phyloP scores from a whole-genome alignment of 1,139 yeast genomes.

The Kodamaea ohmeri region DNA sequence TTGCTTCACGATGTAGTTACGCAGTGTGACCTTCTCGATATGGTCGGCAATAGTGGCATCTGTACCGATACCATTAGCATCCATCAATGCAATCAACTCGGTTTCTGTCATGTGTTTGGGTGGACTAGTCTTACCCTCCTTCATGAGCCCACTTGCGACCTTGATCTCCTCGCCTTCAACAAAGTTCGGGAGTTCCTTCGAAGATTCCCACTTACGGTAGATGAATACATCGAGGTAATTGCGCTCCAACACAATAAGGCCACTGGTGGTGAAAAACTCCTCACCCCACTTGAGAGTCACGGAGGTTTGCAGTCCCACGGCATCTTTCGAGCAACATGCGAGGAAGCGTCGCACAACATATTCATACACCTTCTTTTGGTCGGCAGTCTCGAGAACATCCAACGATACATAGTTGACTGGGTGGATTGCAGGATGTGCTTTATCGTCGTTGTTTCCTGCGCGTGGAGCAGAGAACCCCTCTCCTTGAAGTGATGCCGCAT shows the following conservation, averaged over 20 bases:
- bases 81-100: conserved; percentile 91
- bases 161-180: conserved; percentile 53
- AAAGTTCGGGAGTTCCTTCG: conserved; percentile 65
- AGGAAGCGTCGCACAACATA: conserved; percentile 82
- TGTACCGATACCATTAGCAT: conserved; percentile 95
- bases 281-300: conserved; percentile 72
- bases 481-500: conserved; percentile 38
- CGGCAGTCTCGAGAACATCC: conserved; percentile 34
- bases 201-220: conserved; percentile 76
- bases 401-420: conserved; percentile 60
- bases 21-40: conserved; percentile 68
- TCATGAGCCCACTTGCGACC: conserved; percentile 55
- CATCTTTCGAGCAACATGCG: conserved; percentile 92
- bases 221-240: conserved; percentile 80
- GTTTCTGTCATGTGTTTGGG: conserved; percentile 88
- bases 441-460: conserved; percentile 80
- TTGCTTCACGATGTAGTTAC: conserved; percentile 65
- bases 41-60: conserved; percentile 99
- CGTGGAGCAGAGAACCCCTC: conserved; percentile 57
- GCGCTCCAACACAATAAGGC: conserved; percentile 65
- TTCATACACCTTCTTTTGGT: conserved; percentile 76
- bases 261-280: conserved; percentile 68
- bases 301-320: conserved; percentile 68
- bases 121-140: conserved; percentile 74
- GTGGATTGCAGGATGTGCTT: conserved; percentile 98